Percentiles rank a stretch among this genome's conserved stretches.
phyloP scores from a whole-genome alignment of 192 early-diverging fungal species.

The Chytriomyces sp. region DNA sequence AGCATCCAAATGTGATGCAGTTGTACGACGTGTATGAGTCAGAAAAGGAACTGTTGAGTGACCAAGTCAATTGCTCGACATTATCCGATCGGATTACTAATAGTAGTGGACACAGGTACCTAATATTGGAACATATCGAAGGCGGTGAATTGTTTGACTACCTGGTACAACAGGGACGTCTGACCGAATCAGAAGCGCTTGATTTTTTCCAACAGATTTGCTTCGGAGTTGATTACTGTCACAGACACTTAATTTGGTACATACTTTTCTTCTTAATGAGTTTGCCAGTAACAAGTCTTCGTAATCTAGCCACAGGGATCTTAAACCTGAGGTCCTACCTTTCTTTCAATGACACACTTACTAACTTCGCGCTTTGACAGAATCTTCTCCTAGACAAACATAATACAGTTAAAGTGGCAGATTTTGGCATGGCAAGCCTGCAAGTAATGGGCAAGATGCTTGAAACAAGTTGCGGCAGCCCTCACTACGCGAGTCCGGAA shows the following conservation, averaged over 20 bases:
- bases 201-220: conserved; percentile 97
- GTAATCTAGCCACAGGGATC: conserved; percentile 53
- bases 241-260: conserved; percentile 87
- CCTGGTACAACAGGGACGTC: conserved; percentile 60
- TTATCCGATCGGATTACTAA: neutral
- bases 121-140: conserved; percentile 69
- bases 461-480: conserved; percentile 71
- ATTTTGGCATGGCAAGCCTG: conserved; percentile 91
- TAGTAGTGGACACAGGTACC: conserved; percentile 43
- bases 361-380: neutral
- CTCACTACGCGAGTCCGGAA: conserved; percentile 75
- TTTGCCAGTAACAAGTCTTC: neutral
- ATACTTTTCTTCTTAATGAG: neutral
- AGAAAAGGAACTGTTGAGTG: conserved; percentile 50
- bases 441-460: conserved; percentile 55
- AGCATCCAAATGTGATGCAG: conserved; percentile 59
- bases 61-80: neutral
- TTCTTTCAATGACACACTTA: neutral
- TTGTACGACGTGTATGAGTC: conserved; percentile 65
- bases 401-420: conserved; percentile 94
- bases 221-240: conserved; percentile 92
- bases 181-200: conserved; percentile 83
- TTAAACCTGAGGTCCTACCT: conserved; percentile 55
- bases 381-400: conserved; percentile 86
- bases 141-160: conserved; percentile 78